phyloP scores from a whole-genome alignment of 345 rosid genomes.

The Sonneratia alba region DNA sequence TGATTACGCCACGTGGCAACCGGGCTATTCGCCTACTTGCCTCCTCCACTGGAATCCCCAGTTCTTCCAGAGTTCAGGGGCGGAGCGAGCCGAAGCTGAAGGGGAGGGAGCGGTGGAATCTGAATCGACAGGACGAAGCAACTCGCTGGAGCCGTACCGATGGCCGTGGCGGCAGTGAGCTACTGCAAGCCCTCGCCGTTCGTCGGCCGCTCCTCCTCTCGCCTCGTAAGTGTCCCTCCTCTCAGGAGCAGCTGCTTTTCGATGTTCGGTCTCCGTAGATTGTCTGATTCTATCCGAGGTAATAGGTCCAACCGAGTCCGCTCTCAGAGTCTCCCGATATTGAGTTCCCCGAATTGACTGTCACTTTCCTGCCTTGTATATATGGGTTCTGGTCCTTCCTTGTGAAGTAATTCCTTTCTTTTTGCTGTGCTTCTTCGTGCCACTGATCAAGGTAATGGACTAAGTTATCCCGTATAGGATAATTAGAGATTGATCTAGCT shows the following conservation, averaged over 20 bases:
- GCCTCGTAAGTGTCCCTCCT: conserved; percentile 3
- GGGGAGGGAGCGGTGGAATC: neutral
- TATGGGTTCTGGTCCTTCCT: too few species aligned
- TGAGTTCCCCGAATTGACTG: neutral
- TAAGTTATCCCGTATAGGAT: too few species aligned
- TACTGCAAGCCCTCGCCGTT: conserved; percentile 11
- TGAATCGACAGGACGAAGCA: neutral
- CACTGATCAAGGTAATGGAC: too few species aligned
- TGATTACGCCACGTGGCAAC: neutral
- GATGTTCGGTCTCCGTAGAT: neutral
- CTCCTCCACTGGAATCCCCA: neutral
- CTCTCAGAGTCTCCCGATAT: neutral
- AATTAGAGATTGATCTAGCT: too few species aligned
- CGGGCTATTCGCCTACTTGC: neutral
- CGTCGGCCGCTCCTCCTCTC: conserved; percentile 13
- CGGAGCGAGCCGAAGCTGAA: neutral
- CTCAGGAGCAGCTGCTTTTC: neutral
- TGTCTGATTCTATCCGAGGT: neutral
- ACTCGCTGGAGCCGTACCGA: neutral
- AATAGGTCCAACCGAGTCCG: neutral
- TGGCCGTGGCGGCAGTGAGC: conserved; percentile 11
- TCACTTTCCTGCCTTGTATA: neutral
- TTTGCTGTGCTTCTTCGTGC: too few species aligned
- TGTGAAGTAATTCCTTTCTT: too few species aligned
- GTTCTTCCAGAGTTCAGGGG: neutral